Evolutionary conservation across 345 rosid species (phyloP).

Genomic region (Sapria himalayana): DNA sequence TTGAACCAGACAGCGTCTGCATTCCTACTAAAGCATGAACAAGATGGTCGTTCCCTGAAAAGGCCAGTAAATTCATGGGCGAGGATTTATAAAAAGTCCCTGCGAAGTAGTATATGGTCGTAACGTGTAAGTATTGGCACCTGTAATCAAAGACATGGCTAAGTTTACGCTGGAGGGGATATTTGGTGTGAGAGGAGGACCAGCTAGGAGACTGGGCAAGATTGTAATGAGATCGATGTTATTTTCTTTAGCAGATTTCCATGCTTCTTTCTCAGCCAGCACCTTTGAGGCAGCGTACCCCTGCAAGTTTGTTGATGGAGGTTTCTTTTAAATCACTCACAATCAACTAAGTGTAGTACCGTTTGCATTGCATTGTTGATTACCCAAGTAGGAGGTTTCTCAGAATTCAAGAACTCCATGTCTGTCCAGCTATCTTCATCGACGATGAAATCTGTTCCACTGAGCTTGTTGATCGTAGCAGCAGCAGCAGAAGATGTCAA

Average conservation of each 20-base stretch:
- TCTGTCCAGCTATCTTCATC: slow-evolving; percentile 22
- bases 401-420: slow-evolving; percentile 8
- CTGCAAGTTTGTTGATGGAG: not conserved
- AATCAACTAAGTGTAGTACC: not conserved
- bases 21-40: slow-evolving; percentile 42
- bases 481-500: slow-evolving; percentile 19
- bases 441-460: slow-evolving; percentile 13
- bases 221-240: slow-evolving; percentile 14
- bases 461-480: slow-evolving; percentile 2
- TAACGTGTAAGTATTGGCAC: too few relatives aligned
- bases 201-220: slow-evolving; percentile 12
- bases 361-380: not conserved
- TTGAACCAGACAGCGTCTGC: slow-evolving; percentile 77
- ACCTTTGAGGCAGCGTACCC: slow-evolving; percentile 15
- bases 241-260: slow-evolving; percentile 17
- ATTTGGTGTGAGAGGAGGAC: slow-evolving; percentile 15
- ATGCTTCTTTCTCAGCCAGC: slow-evolving; percentile 14
- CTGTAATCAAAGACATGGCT: slow-evolving; percentile 10
- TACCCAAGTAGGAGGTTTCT: slow-evolving; percentile 19
- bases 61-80: not conserved
- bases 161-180: slow-evolving; percentile 12
- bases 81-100: too few relatives aligned
- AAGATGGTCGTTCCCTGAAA: slow-evolving; percentile 46
- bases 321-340: not conserved
- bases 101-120: too few relatives aligned